Percentiles rank a stretch among this genome's conserved stretches.
These are phyloP conservation scores for Exophiala sideris DNA, from an alignment of 2,329 filamentous ascomycete genomes.

Conservation along the genomic window DNA sequence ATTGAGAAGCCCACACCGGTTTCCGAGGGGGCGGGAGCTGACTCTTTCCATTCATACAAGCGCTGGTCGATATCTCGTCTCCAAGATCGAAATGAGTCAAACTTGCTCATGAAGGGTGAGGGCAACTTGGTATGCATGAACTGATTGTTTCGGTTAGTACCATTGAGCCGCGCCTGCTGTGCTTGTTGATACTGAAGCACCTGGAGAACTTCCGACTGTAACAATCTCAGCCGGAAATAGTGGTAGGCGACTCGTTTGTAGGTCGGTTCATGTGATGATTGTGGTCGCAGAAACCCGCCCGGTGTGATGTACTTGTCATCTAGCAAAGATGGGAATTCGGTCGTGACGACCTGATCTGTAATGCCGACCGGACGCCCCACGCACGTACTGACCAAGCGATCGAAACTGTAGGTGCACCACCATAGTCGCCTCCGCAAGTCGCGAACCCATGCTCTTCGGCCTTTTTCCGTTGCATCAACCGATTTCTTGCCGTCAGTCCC, in stretches of 20 bases:
- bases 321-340: conserved; percentile 83
- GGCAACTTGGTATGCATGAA: conserved; percentile 76
- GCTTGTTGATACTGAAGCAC: conserved; percentile 91
- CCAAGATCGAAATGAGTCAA: conserved; percentile 85
- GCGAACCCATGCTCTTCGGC: conserved; percentile 75
- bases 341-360: conserved; percentile 93
- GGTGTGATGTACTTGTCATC: conserved; percentile 87
- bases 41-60: conserved; percentile 80
- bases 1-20: conserved; percentile 87
- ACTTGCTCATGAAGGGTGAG: conserved; percentile 79
- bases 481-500: conserved; percentile 3
- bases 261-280: conserved; percentile 62
- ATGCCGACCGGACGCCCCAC: conserved; percentile 92
- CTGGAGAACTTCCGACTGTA: conserved; percentile 93
- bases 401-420: conserved; percentile 97
- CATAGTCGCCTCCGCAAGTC: conserved; percentile 83
- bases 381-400: conserved; percentile 90
- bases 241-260: conserved; percentile 92
- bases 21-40: conserved; percentile 70
- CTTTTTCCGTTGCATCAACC: conserved; percentile 55
- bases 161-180: conserved; percentile 66
- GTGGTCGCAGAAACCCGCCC: conserved; percentile 65
- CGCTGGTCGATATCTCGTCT: conserved; percentile 80
- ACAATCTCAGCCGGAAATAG: conserved; percentile 80
- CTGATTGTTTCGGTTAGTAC: conserved; percentile 62